phyloP scores from a whole-genome alignment of 2,329 filamentous ascomycete genomes.

The Exophiala lecanii-corni region DNA sequence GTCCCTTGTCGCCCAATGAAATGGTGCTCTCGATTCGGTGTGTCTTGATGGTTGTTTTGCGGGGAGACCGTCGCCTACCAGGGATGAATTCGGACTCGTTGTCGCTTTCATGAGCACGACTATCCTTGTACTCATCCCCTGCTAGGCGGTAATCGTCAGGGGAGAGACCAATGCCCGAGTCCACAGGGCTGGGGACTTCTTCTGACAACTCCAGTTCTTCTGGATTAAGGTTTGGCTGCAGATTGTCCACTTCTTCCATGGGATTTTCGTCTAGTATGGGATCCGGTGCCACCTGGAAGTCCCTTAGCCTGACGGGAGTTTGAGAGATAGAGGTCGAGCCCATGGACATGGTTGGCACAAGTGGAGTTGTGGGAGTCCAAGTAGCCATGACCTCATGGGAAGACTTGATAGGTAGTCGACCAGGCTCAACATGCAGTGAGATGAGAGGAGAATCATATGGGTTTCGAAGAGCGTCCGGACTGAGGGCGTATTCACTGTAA shows the following conservation, averaged over 20 bases:
- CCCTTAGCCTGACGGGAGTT: constrained; percentile 17
- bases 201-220: constrained; percentile 22
- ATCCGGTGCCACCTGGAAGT: constrained; percentile 22
- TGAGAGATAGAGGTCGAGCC: constrained; percentile 2
- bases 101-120: constrained; percentile 5
- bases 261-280: constrained; percentile 13
- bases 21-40: no score
- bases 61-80: neutral
- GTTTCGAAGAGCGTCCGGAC: constrained; percentile 13
- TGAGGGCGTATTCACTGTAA: constrained; percentile 19
- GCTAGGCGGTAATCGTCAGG: constrained; percentile 8
- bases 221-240: constrained; percentile 14
- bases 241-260: constrained; percentile 10
- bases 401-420: neutral
- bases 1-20: no score
- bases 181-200: constrained; percentile 10
- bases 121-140: constrained; percentile 13
- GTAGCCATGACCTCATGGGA: neutral
- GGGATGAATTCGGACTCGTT: constrained; percentile 20
- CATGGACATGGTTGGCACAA: constrained; percentile 2
- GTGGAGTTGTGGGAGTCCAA: constrained; percentile 7
- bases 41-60: neutral
- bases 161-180: constrained; percentile 14
- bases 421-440: neutral
- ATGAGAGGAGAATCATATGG: constrained; percentile 4